Evolutionary conservation across 2,329 filamentous ascomycete genomes (phyloP).

Genomic region (Dactylellina cionopaga): DNA sequence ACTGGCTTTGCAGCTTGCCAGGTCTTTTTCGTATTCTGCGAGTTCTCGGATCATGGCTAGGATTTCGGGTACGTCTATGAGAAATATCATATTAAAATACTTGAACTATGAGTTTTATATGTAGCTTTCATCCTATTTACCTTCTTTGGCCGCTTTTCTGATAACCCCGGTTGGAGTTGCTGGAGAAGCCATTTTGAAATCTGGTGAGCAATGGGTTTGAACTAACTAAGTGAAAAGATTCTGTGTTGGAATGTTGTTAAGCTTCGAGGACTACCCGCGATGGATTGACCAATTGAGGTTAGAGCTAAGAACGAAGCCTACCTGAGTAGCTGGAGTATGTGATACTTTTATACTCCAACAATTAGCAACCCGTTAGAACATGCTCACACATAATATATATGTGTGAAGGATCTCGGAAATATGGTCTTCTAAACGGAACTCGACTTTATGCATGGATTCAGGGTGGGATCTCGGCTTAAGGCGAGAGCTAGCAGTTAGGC

Average conservation of each 20-base stretch:
- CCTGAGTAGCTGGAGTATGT: too few relatives aligned
- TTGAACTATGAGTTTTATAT: slow-evolving; percentile 2
- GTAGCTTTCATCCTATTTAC: slow-evolving; percentile 8
- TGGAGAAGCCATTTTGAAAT: slow-evolving; percentile 19
- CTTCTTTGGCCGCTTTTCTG: slow-evolving; percentile 39
- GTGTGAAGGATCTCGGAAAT: slow-evolving; percentile 6
- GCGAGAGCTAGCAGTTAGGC: background rate
- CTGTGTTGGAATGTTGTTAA: background rate
- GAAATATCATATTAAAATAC: background rate
- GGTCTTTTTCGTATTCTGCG: slow-evolving; percentile 85
- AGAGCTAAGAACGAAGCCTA: too few relatives aligned
- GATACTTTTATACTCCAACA: too few relatives aligned
- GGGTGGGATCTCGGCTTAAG: slow-evolving; percentile 5
- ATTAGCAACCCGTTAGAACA: too few relatives aligned
- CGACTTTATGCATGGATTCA: too few relatives aligned
- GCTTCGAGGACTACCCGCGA: background rate
- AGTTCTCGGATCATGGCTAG: slow-evolving; percentile 83
- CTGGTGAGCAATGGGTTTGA: background rate
- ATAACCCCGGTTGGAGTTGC: slow-evolving; percentile 21
- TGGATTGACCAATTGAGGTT: background rate
- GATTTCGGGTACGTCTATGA: slow-evolving; percentile 80
- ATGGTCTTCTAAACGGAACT: too few relatives aligned
- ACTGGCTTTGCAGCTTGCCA: slow-evolving; percentile 76
- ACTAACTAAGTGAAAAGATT: background rate
- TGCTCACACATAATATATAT: too few relatives aligned